Evolutionary conservation across 2,329 filamentous ascomycete species (phyloP), one percentile per base, ranked within the genome.

Genomic region (Colletotrichum sp.): DNA sequence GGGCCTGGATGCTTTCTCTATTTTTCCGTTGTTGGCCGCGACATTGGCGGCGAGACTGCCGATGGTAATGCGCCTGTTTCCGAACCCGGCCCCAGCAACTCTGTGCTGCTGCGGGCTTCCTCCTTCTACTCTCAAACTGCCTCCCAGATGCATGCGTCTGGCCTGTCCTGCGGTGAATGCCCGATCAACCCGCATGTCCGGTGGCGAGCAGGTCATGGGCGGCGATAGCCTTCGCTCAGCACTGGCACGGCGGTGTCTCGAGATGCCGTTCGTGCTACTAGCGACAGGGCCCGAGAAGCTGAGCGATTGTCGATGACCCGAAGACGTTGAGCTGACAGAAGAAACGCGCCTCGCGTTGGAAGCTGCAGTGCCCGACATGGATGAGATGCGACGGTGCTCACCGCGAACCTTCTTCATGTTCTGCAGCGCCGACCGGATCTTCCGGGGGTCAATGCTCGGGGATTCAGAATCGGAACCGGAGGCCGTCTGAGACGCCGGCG

Each of bases 251-350:
- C 90, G 85, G 70, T 90, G 84, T 58, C 90, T 85, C 55, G 89
- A 91, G 78, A 92, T 89, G 58, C 90, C 90, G 80, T 91, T 91
- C 8, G 88, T 85, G 78, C 83, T 86, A 79, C 88, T 90, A 8
- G 89, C 85, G 55, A 88, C 81, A 16, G 85, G 80, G 3, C 85
- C 84, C 30, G 86, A 82, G 80, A 89, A 85, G 77, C 82, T 82
- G 15, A 80, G 66, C 48, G 82, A 83, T 24, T 75, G 77, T n/a
- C 76, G 70, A 26, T 72, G 76, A 55, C 56, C 48, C 4, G 70
- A 68, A 7, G 43, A 24, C 16, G 56, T 67, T 13, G 75, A 73
- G 67, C 24, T 72, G 61, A 88, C 80, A 1, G 89, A 88, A 2
- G 89, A 89, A 10, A 88, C 82, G 32, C 89, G 85, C 77, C 85